Evolutionary conservation across 1,139 yeast genomes (phyloP), one percentile per base, ranked within the genome.

Genomic region (Yamadazyma songkhlaensis): DNA sequence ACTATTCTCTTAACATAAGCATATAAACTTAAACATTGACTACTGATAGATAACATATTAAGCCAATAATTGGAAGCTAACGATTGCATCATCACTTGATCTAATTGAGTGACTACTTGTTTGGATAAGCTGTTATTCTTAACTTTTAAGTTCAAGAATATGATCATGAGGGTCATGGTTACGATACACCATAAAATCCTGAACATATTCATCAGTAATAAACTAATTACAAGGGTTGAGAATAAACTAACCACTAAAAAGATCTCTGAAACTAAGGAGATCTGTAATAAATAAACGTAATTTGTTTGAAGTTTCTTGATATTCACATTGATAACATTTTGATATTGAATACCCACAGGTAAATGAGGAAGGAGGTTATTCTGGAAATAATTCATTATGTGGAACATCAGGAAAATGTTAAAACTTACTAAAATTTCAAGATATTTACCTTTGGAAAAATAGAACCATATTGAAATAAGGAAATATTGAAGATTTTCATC

Each of bases 371-470:
- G 50, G 26, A 62, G 43, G 38, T 59, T 56, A 32, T 53, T 48
- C 37, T 68, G 73, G 53, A 76, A 68, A 56, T 79, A 80, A 27
- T 69, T 65, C 43, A 78, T 56, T 17, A 72, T 59, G 57, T 80
- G 85, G 62, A 80, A 80, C 3, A 74, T 44, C 1, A 83, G 75
- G 55, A 71, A 80, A n/a, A 79, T 72, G 3, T 68, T 62, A 43
- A 76, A 79, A 22, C 84, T 73, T 50, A 74, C 74, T 32, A 76
- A 60, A 8, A 67, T 57, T n/a, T 72, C 71, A 7, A 60, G 50
- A 14, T 68, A 50, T 13, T 51, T 51, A 1, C 67, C 69, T 35
- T 64, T 50, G 20, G 51, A 45, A 41, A 54, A 59, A 37, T 57
- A 66, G 26, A 74, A 62, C 13, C 64, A 53, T 6, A 60, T 41